These are phyloP conservation scores for Eutrema yunnanense DNA, from an alignment of 345 rosid species.

Conservation along the genomic window DNA sequence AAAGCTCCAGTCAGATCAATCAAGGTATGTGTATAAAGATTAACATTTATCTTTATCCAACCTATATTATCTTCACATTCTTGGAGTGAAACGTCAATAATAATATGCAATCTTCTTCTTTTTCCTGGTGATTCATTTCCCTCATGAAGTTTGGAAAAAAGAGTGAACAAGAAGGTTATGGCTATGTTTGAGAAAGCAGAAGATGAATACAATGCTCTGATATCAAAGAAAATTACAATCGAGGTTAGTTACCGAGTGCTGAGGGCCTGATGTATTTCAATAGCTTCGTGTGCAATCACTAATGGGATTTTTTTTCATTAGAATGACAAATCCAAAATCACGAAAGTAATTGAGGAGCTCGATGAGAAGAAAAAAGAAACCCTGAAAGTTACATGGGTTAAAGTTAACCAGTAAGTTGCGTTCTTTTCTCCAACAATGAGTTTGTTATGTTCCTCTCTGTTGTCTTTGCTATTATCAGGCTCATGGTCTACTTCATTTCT, in stretches of 20 bases:
- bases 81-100: not conserved
- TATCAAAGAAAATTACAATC: constrained; percentile 80
- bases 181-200: constrained; percentile 99
- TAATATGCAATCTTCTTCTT: constrained; percentile 1
- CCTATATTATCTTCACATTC: not conserved
- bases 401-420: constrained; percentile 70
- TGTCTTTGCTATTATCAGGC: not conserved
- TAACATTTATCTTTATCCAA: not conserved
- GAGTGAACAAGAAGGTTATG: constrained; percentile 98
- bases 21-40: constrained; percentile 44
- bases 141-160: constrained; percentile 73
- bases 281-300: constrained; percentile 5
- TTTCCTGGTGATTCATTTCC: constrained; percentile 1
- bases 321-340: constrained; percentile 94
- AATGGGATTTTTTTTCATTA: constrained; percentile 23
- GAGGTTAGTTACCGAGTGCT: constrained; percentile 49
- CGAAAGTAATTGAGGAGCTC: constrained; percentile 93
- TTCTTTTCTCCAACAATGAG: not conserved
- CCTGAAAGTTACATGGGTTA: constrained; percentile 93
- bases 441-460: not conserved
- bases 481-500: not conserved
- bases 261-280: constrained; percentile 1
- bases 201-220: constrained; percentile 89
- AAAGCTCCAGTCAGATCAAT: constrained; percentile 79
- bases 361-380: constrained; percentile 99